phyloP scores from a whole-genome alignment of 2,329 filamentous ascomycete species.

The Fusarium nodosum region DNA sequence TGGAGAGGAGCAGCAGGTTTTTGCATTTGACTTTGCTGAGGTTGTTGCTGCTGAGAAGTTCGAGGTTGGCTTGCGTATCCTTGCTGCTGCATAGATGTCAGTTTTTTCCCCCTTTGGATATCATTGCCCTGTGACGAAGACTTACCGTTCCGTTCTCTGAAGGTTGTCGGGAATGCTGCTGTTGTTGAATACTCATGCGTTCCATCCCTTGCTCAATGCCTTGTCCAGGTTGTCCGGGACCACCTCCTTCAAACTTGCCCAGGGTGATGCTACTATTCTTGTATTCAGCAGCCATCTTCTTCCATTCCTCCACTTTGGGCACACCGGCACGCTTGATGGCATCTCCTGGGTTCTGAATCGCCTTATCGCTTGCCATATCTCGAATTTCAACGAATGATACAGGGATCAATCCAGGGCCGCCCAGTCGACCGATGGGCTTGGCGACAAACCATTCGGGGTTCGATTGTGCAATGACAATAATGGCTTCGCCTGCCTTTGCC shows the following conservation, averaged over 20 bases:
- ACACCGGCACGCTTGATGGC: slow-evolving; percentile 91
- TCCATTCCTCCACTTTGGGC: slow-evolving; percentile 97
- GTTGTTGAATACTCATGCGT: slow-evolving; percentile 77
- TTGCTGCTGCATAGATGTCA: slow-evolving; percentile 41
- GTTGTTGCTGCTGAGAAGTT: slow-evolving; percentile 50
- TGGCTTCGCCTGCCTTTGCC: slow-evolving; percentile 93
- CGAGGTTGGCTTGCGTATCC: slow-evolving; percentile 46
- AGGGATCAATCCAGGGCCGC: slow-evolving; percentile 93
- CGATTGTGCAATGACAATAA: slow-evolving; percentile 98
- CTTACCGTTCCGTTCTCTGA: slow-evolving; percentile 52
- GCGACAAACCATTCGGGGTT: slow-evolving; percentile 99
- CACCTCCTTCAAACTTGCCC: slow-evolving; percentile 83
- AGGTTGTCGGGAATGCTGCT: slow-evolving; percentile 48
- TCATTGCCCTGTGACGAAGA: not conserved
- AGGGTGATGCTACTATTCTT: slow-evolving; percentile 99
- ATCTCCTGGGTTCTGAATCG: slow-evolving; percentile 84
- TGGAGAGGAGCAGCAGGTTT: slow-evolving; percentile 69
- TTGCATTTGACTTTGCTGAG: slow-evolving; percentile 54
- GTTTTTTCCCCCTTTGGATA: not conserved
- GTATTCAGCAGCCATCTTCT: slow-evolving; percentile 99
- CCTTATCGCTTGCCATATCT: slow-evolving; percentile 89
- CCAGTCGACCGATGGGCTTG: slow-evolving; percentile 97
- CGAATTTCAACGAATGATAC: slow-evolving; percentile 97
- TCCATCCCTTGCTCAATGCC: slow-evolving; percentile 79
- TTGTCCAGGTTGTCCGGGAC: slow-evolving; percentile 54